phyloP scores from a whole-genome alignment of 2,329 filamentous ascomycete species.

The Epichloe elymi region DNA sequence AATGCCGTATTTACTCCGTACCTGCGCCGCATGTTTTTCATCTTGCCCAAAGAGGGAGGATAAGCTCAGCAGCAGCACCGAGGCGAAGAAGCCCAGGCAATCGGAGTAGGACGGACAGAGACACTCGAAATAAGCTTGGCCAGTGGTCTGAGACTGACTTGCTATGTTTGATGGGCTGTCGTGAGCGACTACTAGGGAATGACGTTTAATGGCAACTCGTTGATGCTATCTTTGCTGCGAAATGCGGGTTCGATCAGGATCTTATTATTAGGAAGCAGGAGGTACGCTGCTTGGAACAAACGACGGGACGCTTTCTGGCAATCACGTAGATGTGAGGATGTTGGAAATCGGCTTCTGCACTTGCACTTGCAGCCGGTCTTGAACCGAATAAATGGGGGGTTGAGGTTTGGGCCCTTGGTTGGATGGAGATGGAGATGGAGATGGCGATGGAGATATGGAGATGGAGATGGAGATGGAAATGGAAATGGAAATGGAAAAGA shows the following conservation, averaged over 20 bases:
- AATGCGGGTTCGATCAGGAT: too few relatives aligned
- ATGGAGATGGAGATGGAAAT: too few relatives aligned
- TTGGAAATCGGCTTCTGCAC: too few relatives aligned
- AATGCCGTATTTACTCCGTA: not conserved
- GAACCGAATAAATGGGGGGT: not conserved
- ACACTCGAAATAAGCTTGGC: not conserved
- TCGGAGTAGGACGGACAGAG: too few relatives aligned
- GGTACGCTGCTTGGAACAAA: too few relatives aligned
- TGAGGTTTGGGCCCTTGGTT: not conserved
- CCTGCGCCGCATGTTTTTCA: not conserved
- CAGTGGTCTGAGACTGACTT: not conserved
- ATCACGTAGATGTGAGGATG: too few relatives aligned
- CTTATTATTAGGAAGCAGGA: too few relatives aligned
- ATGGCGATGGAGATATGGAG: too few relatives aligned
- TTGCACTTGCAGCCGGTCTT: not conserved
- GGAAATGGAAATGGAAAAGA: too few relatives aligned
- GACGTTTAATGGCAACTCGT: not conserved
- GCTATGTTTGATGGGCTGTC: not conserved
- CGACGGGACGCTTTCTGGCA: too few relatives aligned
- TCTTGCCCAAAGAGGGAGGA: not conserved
- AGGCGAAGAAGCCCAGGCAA: not conserved
- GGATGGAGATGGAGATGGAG: too few relatives aligned
- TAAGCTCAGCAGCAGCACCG: not conserved
- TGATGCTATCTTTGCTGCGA: not conserved
- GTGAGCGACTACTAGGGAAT: not conserved